Evolutionary conservation across 2,329 filamentous ascomycete species (phyloP).

Genomic region (Diaporthe citriasiana): DNA sequence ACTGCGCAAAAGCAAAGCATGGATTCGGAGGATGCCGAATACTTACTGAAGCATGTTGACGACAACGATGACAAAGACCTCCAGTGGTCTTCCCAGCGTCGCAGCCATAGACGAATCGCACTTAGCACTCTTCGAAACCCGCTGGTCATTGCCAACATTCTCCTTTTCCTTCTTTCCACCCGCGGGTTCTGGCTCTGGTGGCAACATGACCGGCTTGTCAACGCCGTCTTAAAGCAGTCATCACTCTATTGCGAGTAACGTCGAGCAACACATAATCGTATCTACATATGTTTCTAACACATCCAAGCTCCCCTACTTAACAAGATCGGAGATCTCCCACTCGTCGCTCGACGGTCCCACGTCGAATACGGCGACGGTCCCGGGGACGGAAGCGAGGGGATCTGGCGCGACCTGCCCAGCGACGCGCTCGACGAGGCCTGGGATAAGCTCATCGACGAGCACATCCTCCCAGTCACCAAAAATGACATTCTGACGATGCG

Average conservation of each 20-base stretch:
- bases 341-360: neutral
- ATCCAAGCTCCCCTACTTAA: neutral
- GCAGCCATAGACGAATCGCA: neutral
- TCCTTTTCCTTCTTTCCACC: neutral
- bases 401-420: neutral
- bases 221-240: neutral
- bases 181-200: neutral
- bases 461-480: neutral
- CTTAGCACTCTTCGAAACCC: neutral
- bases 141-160: neutral
- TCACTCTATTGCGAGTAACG: neutral
- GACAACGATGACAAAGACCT: neutral
- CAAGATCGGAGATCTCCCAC: neutral
- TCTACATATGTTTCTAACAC: neutral
- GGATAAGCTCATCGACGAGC: neutral
- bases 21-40: neutral
- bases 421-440: constrained; percentile 1
- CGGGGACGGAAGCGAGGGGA: neutral
- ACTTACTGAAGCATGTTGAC: neutral
- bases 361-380: neutral
- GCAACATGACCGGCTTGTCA: neutral
- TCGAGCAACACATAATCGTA: neutral
- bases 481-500: neutral
- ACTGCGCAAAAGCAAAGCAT: neutral
- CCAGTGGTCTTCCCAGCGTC: neutral